These are phyloP conservation scores for Chaetomium sp. DNA, from an alignment of 2,329 filamentous ascomycete genomes.

Conservation along the genomic window DNA sequence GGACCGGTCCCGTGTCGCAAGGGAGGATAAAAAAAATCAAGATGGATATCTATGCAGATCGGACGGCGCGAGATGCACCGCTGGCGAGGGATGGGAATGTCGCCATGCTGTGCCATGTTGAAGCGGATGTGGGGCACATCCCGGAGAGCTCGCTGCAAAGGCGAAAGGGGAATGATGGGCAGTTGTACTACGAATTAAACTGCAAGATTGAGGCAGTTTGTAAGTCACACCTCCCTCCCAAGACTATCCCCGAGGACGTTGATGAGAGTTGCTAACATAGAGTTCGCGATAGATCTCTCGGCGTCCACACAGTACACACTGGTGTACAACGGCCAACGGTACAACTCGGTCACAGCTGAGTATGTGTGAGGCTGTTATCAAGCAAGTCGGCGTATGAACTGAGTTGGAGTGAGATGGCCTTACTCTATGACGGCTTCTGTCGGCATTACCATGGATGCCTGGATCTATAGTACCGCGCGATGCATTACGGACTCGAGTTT, in stretches of 20 bases:
- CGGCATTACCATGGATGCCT: too few species aligned
- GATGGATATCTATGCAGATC: slow-evolving; percentile 33
- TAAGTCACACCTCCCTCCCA: slow-evolving; percentile 14
- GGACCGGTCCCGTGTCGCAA: slow-evolving; percentile 28
- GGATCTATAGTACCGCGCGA: too few species aligned
- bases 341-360: slow-evolving; percentile 37
- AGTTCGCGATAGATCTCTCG: slow-evolving; percentile 28
- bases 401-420: too few species aligned
- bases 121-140: slow-evolving; percentile 37
- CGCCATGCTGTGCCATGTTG: slow-evolving; percentile 31
- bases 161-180: slow-evolving; percentile 31
- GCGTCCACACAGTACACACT: slow-evolving; percentile 39
- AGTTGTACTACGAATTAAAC: slow-evolving; percentile 35
- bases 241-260: not conserved
- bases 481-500: too few species aligned
- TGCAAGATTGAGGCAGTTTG: slow-evolving; percentile 37
- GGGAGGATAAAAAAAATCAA: slow-evolving; percentile 31
- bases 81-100: slow-evolving; percentile 33
- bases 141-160: slow-evolving; percentile 31
- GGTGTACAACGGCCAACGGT: slow-evolving; percentile 35
- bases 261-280: not conserved
- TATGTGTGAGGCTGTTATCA: slow-evolving; percentile 30
- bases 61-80: slow-evolving; percentile 27
- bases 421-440: too few species aligned
- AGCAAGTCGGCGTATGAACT: too few species aligned